phyloP scores from a whole-genome alignment of 1,139 yeast species.

The Lodderomyces orthopsilosis region DNA sequence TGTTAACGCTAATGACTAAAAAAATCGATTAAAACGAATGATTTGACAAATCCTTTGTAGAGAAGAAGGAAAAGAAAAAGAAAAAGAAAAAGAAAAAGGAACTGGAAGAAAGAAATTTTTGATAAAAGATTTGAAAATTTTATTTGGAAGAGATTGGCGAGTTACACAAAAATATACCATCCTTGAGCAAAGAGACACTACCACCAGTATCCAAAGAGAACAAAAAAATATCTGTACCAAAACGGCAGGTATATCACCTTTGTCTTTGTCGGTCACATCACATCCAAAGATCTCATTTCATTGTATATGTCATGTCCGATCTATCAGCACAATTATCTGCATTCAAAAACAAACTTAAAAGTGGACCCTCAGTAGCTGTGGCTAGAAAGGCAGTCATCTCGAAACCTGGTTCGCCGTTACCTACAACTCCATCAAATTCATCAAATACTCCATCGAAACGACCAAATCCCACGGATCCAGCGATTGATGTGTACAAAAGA shows the following conservation, averaged over 20 bases:
- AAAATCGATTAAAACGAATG: conserved; percentile 2
- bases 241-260: too few relatives aligned
- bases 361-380: conserved; percentile 44
- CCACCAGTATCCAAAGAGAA: neutral
- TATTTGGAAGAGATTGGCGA: too few relatives aligned
- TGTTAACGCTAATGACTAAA: conserved; percentile 11
- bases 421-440: conserved; percentile 6
- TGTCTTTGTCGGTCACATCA: neutral
- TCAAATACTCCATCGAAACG: conserved; percentile 14
- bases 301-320: conserved; percentile 33
- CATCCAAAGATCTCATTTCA: neutral
- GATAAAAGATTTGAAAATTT: too few relatives aligned
- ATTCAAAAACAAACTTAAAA: conserved; percentile 46
- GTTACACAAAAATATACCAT: too few relatives aligned
- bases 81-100: conserved; percentile 3
- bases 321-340: conserved; percentile 49
- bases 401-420: conserved; percentile 12
- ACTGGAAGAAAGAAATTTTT: neutral
- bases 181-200: neutral
- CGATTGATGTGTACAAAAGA: conserved; percentile 36
- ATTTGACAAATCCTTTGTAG: neutral
- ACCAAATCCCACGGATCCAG: conserved; percentile 21
- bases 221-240: neutral
- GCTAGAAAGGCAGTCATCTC: conserved; percentile 26
- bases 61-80: conserved; percentile 5